These are phyloP conservation scores for Diplotaxis tenuifolia DNA, from an alignment of 345 rosid genomes.

Conservation along the genomic window DNA sequence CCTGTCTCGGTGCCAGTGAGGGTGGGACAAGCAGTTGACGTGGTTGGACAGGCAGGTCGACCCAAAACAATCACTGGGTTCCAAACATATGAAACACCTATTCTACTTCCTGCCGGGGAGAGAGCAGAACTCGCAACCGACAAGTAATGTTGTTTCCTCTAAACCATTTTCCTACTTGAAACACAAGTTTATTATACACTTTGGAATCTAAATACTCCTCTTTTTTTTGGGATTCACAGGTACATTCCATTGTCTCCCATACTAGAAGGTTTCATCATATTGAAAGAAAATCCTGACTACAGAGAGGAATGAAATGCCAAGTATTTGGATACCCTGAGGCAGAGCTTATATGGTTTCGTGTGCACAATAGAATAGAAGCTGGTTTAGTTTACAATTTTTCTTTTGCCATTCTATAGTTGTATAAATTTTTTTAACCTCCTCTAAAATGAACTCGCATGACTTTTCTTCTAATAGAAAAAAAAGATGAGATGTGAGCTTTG, in stretches of 20 bases:
- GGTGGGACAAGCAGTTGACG: slow-evolving; percentile 97
- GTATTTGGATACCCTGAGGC: neutral
- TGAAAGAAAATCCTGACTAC: slow-evolving; percentile 80
- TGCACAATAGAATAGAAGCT: neutral
- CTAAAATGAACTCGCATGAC: neutral
- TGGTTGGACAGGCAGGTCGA: slow-evolving; percentile 95
- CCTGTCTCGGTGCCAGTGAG: slow-evolving; percentile 85
- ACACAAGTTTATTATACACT: neutral
- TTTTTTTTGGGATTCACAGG: slow-evolving; percentile 38
- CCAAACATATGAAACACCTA: slow-evolving; percentile 94
- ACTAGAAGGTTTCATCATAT: slow-evolving; percentile 86
- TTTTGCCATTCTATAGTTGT: neutral
- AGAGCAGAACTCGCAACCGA: slow-evolving; percentile 93
- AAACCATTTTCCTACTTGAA: neutral
- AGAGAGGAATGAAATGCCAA: slow-evolving; percentile 49
- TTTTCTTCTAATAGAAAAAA: neutral
- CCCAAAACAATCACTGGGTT: slow-evolving; percentile 96
- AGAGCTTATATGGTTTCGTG: neutral
- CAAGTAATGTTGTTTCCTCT: slow-evolving; percentile 47
- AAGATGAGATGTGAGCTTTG: neutral
- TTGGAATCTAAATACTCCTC: neutral
- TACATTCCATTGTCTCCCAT: slow-evolving; percentile 87
- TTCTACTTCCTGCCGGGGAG: slow-evolving; percentile 93
- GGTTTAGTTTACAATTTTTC: neutral
- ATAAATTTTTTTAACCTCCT: neutral